Percentiles rank a stretch among this genome's conserved stretches.
Conservation (phyloP, 805 yeast species). For the Blastobotrys robertii region DNA sequence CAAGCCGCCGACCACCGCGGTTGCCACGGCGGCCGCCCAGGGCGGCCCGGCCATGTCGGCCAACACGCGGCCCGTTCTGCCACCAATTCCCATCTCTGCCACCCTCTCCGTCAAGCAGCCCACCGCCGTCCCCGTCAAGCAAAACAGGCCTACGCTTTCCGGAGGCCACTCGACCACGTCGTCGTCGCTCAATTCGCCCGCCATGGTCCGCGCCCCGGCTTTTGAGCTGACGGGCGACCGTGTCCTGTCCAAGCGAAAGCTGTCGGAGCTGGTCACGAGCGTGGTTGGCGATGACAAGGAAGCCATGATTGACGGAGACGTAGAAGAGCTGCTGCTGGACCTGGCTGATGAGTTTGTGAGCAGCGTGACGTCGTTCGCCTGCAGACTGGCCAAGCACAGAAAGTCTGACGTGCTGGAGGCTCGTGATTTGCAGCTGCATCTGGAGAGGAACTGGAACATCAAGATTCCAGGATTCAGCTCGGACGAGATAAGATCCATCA, state of each 20-base stretch:
- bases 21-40: slow-evolving; percentile 3
- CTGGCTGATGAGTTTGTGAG: slow-evolving; percentile 92
- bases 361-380: slow-evolving; percentile 86
- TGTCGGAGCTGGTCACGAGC: slow-evolving; percentile 75
- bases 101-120: slow-evolving; percentile 58
- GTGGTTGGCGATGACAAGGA: slow-evolving; percentile 63
- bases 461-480: slow-evolving; percentile 87
- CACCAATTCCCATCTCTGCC: slow-evolving; percentile 43
- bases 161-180: slow-evolving; percentile 74
- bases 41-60: slow-evolving; percentile 25
- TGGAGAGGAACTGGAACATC: slow-evolving; percentile 91
- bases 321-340: slow-evolving; percentile 82
- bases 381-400: slow-evolving; percentile 90
- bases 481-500: slow-evolving; percentile 66
- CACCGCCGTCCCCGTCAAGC: slow-evolving; percentile 52
- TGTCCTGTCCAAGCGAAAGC: slow-evolving; percentile 79
- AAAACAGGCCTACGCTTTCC: slow-evolving; percentile 70
- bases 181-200: slow-evolving; percentile 69
- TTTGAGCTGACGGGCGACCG: slow-evolving; percentile 62
- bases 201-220: slow-evolving; percentile 61
- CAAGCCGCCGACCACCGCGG: slow-evolving; percentile 3
- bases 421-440: slow-evolving; percentile 81
- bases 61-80: slow-evolving; percentile 20
- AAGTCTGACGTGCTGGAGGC: slow-evolving; percentile 80
- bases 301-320: slow-evolving; percentile 84